A percentile compares a stretch with the other conserved stretches of the same genome.
phyloP scores from a whole-genome alignment of 305 asterid genomes.

The Fraxinus nigra region DNA sequence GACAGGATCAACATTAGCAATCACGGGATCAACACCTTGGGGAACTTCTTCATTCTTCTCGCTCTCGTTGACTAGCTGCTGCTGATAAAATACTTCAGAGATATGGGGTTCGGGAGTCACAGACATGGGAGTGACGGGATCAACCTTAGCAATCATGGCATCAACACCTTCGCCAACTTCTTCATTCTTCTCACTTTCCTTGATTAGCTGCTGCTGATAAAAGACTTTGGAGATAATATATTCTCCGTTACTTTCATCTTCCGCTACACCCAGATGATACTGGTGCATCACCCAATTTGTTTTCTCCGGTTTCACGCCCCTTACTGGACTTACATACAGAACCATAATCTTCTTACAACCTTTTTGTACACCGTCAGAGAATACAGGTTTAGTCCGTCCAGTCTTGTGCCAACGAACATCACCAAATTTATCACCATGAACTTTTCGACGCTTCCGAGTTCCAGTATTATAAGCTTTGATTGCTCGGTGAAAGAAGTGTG shows the following conservation, averaged over 20 bases:
- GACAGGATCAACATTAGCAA: conserved; percentile 60
- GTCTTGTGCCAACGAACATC: conserved; percentile 98
- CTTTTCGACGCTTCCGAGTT: conserved; percentile 84
- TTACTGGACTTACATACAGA: conserved; percentile 58
- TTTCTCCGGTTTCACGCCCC: conserved; percentile 85
- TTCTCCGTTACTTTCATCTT: conserved; percentile 87
- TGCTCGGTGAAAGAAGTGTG: conserved; percentile 93
- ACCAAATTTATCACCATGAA: conserved; percentile 60
- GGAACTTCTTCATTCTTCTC: conserved; percentile 56
- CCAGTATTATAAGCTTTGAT: conserved; percentile 93
- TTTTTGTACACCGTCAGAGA: conserved; percentile 63
- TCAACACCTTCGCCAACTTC: conserved; percentile 42
- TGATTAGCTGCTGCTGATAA: conserved; percentile 76
- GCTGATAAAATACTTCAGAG: conserved; percentile 86
- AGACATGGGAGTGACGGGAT: conserved; percentile 75
- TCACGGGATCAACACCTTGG: conserved; percentile 30
- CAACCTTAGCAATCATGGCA: conserved; percentile 40
- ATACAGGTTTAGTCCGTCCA: conserved; percentile 86
- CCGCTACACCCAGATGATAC: conserved; percentile 81
- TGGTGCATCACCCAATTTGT: conserved; percentile 99
- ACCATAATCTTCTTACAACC: conserved; percentile 99
- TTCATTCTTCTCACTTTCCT: conserved; percentile 49
- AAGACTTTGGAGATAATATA: conserved; percentile 82
- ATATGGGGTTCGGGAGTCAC: conserved; percentile 53
- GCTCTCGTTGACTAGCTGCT: conserved; percentile 51